Conservation (phyloP, 2,329 filamentous ascomycete genomes). For the Cercospora sesami region DNA sequence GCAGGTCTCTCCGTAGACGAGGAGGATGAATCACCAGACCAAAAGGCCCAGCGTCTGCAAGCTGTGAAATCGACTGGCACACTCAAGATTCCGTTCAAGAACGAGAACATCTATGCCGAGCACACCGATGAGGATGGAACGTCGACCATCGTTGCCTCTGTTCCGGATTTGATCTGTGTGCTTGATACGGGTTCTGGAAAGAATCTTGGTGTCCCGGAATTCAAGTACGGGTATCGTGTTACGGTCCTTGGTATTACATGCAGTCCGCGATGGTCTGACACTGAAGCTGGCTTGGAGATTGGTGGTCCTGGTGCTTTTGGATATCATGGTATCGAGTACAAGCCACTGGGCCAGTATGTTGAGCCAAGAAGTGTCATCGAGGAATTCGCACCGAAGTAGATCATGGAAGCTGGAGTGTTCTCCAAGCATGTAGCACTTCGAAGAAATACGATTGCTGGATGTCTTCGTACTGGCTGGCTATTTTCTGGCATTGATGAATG, state of each 20-base stretch:
- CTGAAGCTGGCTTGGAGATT: slow-evolving; percentile 50
- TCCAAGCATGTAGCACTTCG: too few relatives aligned
- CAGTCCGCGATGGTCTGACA: slow-evolving; percentile 56
- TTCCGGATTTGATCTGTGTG: slow-evolving; percentile 53
- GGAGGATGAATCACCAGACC: slow-evolving; percentile 40
- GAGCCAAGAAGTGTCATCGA: slow-evolving; percentile 57
- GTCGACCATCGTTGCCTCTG: slow-evolving; percentile 49
- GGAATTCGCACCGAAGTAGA: slow-evolving; percentile 42
- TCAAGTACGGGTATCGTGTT: slow-evolving; percentile 55
- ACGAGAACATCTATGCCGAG: slow-evolving; percentile 67
- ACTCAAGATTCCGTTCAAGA: slow-evolving; percentile 70
- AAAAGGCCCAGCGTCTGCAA: slow-evolving; percentile 25
- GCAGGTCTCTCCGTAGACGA: slow-evolving; percentile 25
- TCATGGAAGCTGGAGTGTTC: background rate
- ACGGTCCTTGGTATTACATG: slow-evolving; percentile 57
- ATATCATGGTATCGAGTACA: slow-evolving; percentile 50
- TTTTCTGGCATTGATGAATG: too few relatives aligned
- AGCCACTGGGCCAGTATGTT: slow-evolving; percentile 53
- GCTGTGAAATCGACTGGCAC: slow-evolving; percentile 47
- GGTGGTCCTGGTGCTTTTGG: slow-evolving; percentile 55
- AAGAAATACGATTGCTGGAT: too few relatives aligned
- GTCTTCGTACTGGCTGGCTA: too few relatives aligned
- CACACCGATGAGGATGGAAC: slow-evolving; percentile 40
- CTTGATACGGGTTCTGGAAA: slow-evolving; percentile 52
- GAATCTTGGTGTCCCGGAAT: slow-evolving; percentile 56